Evolutionary conservation across 371 early-diverging fungal genomes (phyloP), one percentile per base, ranked within the genome.

Genomic region (Mucor sp.): DNA sequence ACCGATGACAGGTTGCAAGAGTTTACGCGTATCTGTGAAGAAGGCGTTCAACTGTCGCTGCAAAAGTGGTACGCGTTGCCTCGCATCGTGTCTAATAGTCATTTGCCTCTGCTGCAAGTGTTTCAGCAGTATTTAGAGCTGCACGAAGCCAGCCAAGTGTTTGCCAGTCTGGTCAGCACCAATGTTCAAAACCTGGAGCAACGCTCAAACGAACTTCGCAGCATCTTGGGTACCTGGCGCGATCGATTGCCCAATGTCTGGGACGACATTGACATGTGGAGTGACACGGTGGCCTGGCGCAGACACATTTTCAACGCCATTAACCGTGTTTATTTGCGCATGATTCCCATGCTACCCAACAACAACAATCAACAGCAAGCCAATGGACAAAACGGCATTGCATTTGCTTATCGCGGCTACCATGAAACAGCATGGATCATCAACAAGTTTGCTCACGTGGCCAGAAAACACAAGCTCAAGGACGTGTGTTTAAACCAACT

Each of bases 391-490:
- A 84, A 84, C 14, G 81, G 88, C 17, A 92, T 91, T 63, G 92
- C 97, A 12, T 92, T 90, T 72, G 97, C 97, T 0, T 99, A 95
- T 75, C 91, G 98, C 11, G 99, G 99, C 6, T 98, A 96, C 80
- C 99, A 99, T 75, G 99, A 99, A 79, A 98, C 96, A 33, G 99
- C 99, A 0, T 99, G 99, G 99, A 97, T 98, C 58, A 97, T 98
- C 80, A 99, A 99, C 74, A 90, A 96, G n/a, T 99, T 99, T 78
- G 99, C 99, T 2, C 95, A 96, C 65, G 94, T 98, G n/a, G 97
- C 99, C 0, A 86, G 99, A 35, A 94, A 96, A 68, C 98, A 99
- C 67, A 90, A 90, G 23, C 87, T 99, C 8, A 87, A 92, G 14
- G 97, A 98, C 43, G 98, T 99, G 3, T 98, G 99, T 72, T 90